Evolutionary conservation across 148 eudicot species (phyloP).

Genomic region (Diospyros lotus): DNA sequence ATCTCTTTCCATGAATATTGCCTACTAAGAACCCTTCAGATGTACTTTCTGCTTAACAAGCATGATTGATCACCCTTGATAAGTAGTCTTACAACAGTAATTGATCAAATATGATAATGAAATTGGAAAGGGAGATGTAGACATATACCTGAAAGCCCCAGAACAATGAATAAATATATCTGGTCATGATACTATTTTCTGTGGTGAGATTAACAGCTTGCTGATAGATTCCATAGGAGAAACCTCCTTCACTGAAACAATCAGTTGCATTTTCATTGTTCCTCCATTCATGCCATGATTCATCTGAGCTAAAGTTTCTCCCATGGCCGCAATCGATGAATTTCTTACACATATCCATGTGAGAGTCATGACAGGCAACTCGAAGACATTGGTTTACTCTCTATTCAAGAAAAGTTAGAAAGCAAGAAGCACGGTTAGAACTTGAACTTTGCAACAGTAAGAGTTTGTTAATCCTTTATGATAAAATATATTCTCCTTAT

Average conservation of each 20-base stretch:
- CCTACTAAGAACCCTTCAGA: not conserved
- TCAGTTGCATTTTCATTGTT: constrained; percentile 24
- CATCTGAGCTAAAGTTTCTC: not conserved
- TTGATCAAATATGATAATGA: not conserved
- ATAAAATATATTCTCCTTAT: too few species aligned
- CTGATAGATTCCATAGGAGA: constrained; percentile 62
- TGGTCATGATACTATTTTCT: constrained; percentile 23
- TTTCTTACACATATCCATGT: constrained; percentile 20
- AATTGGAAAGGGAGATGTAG: not conserved
- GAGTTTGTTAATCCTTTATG: not conserved
- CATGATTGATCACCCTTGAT: not conserved
- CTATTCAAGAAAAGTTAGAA: constrained; percentile 25
- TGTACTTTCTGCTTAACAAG: not conserved
- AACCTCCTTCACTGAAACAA: constrained; percentile 32
- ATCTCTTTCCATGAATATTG: not conserved
- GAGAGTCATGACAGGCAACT: constrained; percentile 45
- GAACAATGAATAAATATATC: constrained; percentile 72
- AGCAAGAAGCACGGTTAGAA: not conserved
- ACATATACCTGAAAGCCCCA: constrained; percentile 87
- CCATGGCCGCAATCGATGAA: constrained; percentile 66
- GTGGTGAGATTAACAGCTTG: constrained; percentile 57
- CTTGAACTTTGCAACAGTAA: not conserved
- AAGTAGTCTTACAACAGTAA: not conserved
- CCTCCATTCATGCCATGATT: constrained; percentile 49
- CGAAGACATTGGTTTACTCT: constrained; percentile 82